Evolutionary conservation across 176 grass and related monocot species (phyloP).

Genomic region (Elymus sibiricus): DNA sequence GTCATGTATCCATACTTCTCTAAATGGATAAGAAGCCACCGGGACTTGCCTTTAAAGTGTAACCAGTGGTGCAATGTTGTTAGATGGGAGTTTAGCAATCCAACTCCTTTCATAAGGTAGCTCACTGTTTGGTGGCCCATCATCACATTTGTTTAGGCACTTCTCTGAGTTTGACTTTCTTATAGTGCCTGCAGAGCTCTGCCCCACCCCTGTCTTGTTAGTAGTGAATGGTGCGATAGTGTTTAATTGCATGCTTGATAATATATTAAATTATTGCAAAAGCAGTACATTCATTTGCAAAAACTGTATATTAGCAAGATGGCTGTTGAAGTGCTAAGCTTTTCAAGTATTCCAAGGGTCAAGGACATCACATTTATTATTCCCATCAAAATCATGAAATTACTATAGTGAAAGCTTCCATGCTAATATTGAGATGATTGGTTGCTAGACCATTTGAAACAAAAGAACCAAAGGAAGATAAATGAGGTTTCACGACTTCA

Average conservation of each 20-base stretch:
- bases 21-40: slow-evolving; percentile 91
- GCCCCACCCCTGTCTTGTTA: not conserved
- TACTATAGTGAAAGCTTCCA: not conserved
- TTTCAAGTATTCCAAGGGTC: not conserved
- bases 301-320: not conserved
- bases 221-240: not conserved
- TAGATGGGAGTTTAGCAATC: slow-evolving; percentile 82
- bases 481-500: not conserved
- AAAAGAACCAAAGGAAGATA: slow-evolving; percentile 1
- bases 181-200: not conserved
- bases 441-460: not conserved
- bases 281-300: not conserved
- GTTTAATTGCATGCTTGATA: not conserved
- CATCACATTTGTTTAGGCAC: not conserved
- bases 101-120: slow-evolving; percentile 86
- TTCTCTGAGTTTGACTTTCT: not conserved
- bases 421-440: not conserved
- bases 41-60: slow-evolving; percentile 74
- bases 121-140: not conserved
- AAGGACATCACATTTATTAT: not conserved
- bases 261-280: not conserved
- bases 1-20: slow-evolving; percentile 97
- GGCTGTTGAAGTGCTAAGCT: not conserved
- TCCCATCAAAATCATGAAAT: not conserved
- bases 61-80: slow-evolving; percentile 94